Base-by-base conservation (phyloP, 192 early-diverging fungal species). In the Backusella australiensis region DNA sequence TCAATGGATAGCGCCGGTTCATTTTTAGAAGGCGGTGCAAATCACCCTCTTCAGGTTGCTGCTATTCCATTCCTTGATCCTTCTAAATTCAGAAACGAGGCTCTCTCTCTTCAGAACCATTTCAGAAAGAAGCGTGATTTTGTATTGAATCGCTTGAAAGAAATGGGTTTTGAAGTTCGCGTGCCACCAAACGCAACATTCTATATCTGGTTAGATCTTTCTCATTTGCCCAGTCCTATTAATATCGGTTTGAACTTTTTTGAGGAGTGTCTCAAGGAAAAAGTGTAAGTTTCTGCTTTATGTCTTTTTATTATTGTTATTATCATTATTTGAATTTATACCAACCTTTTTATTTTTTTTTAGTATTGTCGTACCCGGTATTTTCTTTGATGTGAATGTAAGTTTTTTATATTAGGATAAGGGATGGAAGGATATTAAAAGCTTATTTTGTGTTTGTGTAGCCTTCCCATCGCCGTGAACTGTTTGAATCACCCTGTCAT, bases 381-480 rank as follows among this genome's bases (percentile, higher is more conserved):
- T 87, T 59, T 87, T 87, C 78, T 87, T 87, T 38, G 86, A 87
- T 79, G 80, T 87, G 32, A 87, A 87, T 52, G 79, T 80, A 80
- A 80, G 79, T 71, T 42, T n/a, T 15, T n/a, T 32, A 14, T 32
- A 15, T 9, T 3, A 29, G n/a, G 12, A 63, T 29, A 63, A 29
- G 9, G 11, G 9, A 59, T 19, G 17, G 9, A 56, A 56, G 21
- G 6, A 56, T 8, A 19, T 26, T 11, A 59, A 59, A 63, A 63
- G 9, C 56, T 21, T 21, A 39, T 34, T 38, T 34, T 63, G 0
- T 15, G 17, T 36, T 71, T 39, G 38, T 21, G 3, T 70, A 80
- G 79, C 86, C 86, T 39, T 83, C 85, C 29, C 71, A 76, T n/a
- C 82, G 86, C n/a, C 85, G 86, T 69, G 86, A 87, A 38, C 68